Evolutionary conservation across 352 stramenopile genomes (phyloP).

Genomic region (Globisporangium nagaii): DNA sequence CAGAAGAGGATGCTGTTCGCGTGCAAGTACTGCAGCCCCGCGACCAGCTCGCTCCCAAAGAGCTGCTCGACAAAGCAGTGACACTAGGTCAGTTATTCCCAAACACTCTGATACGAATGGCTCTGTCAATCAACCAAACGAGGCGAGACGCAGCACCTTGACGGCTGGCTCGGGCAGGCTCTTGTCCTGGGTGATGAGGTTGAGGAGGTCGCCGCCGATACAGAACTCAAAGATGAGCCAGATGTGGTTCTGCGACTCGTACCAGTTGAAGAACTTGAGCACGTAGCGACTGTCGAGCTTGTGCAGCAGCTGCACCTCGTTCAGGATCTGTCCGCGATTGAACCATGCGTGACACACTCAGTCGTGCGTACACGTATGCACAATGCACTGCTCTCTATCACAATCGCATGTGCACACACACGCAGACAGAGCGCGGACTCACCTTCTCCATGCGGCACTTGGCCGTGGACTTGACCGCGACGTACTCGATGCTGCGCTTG

Average conservation of each 20-base stretch:
- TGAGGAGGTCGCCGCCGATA: conserved; percentile 88
- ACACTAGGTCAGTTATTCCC: no score
- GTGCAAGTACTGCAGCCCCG: conserved; percentile 87
- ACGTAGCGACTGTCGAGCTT: conserved; percentile 82
- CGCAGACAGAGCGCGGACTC: conserved; percentile 1
- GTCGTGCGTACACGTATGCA: not conserved
- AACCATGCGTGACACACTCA: not conserved
- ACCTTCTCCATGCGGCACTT: conserved; percentile 92
- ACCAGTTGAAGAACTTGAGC: conserved; percentile 94
- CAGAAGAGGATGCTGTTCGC: conserved; percentile 86
- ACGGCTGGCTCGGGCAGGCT: conserved; percentile 75
- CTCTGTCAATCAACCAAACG: no score
- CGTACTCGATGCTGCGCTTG: conserved; percentile 92
- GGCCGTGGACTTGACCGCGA: conserved; percentile 91
- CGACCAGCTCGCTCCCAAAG: conserved; percentile 72
- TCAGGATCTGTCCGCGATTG: conserved; percentile 49
- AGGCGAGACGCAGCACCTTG: no score
- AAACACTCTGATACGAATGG: no score
- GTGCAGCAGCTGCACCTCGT: conserved; percentile 87
- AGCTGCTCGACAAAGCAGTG: no score
- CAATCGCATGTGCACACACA: not conserved
- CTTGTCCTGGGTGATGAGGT: conserved; percentile 87
- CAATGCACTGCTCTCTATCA: not conserved
- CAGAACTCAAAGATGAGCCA: conserved; percentile 95
- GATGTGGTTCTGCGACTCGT: conserved; percentile 94